Conservation (phyloP, 2,329 filamentous ascomycete species). For the Shiraia bambusicola region DNA sequence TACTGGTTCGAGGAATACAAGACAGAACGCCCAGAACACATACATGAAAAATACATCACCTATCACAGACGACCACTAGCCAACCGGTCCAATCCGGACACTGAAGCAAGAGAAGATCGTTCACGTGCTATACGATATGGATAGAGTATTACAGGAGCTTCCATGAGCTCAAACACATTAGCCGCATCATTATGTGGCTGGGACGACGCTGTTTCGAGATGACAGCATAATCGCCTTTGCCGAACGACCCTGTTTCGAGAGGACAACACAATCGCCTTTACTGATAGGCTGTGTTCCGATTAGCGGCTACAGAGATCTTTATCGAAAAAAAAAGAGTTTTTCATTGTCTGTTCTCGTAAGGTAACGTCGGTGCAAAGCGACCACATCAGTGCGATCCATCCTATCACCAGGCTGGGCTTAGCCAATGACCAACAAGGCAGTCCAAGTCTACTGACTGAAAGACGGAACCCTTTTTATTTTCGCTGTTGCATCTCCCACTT, state of each 20-base stretch:
- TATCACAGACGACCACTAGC: conserved; percentile 27
- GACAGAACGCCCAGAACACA: conserved; percentile 9
- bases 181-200: conserved; percentile 21
- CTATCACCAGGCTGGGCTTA: too few relatives aligned
- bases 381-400: too few relatives aligned
- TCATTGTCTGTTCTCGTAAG: too few relatives aligned
- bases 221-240: conserved; percentile 1
- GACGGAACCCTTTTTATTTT: neutral
- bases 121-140: conserved; percentile 26
- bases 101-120: conserved; percentile 14
- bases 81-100: conserved; percentile 20
- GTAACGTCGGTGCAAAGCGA: too few relatives aligned
- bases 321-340: too few relatives aligned
- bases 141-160: conserved; percentile 25
- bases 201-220: conserved; percentile 1
- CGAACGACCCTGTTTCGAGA: neutral
- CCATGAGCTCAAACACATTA: conserved; percentile 20
- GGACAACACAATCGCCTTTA: conserved; percentile 1
- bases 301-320: neutral
- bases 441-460: neutral
- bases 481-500: conserved; percentile 1
- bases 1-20: conserved; percentile 25
- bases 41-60: conserved; percentile 12
- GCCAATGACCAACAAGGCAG: too few relatives aligned
- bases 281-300: neutral